Evolutionary conservation across 208 protist genomes (phyloP).

Genomic region (Acanthamoeba sp.): DNA sequence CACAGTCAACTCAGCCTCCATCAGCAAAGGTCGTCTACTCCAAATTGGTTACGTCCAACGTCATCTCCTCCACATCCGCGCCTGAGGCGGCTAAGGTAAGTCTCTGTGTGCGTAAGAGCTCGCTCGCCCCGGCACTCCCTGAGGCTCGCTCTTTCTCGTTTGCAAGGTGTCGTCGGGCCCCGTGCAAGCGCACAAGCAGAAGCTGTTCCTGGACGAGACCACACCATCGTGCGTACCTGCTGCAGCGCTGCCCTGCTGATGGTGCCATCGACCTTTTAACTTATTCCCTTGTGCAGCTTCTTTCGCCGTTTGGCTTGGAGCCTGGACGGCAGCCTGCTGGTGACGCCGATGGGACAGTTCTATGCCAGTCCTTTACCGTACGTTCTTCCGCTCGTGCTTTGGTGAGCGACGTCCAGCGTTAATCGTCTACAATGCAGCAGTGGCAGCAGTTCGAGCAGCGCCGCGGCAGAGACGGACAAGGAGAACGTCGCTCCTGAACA

Average conservation of each 20-base stretch:
- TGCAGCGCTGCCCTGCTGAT: neutral
- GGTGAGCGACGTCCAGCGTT: neutral
- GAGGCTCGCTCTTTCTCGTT: neutral
- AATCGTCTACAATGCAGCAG: neutral
- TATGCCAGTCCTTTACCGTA: neutral
- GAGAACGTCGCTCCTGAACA: conserved; percentile 8
- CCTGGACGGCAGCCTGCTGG: conserved; percentile 50
- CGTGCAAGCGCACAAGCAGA: conserved; percentile 50
- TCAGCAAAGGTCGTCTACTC: neutral
- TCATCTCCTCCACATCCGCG: neutral
- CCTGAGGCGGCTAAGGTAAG: neutral
- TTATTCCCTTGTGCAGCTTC: conserved; percentile 11
- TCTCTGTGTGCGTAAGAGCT: neutral
- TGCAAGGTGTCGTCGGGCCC: neutral
- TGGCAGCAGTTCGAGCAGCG: neutral
- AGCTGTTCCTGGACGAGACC: conserved; percentile 45
- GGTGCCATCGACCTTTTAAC: too few species aligned
- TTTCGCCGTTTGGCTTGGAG: conserved; percentile 70
- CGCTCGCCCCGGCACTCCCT: neutral
- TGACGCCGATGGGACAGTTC: conserved; percentile 63
- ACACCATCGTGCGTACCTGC: conserved; percentile 13
- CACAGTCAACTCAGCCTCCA: neutral
- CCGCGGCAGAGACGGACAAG: neutral
- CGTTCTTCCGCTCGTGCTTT: neutral
- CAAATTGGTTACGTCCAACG: conserved; percentile 24